phyloP scores from a whole-genome alignment of 768 basidiomycete genomes.

The Suillus subalutaceus region DNA sequence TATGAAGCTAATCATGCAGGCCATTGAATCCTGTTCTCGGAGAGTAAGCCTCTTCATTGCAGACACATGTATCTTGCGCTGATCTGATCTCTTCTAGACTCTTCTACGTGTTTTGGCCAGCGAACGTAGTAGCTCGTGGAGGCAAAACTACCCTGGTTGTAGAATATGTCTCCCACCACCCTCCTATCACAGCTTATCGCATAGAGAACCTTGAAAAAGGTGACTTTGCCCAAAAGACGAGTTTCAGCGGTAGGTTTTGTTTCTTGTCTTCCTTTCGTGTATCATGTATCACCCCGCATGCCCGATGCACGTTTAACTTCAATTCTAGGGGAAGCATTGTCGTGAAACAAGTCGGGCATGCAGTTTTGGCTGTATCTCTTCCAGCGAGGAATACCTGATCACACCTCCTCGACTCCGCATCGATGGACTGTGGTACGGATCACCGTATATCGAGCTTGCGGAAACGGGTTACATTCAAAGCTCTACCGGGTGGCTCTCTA shows the following conservation, averaged over 20 bases:
- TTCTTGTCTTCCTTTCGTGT: not conserved
- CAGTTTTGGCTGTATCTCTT: conserved; percentile 70
- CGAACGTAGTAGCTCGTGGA: conserved; percentile 55
- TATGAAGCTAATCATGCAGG: conserved; percentile 41
- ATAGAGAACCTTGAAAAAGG: conserved; percentile 83
- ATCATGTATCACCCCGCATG: not conserved
- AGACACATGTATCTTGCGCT: not conserved
- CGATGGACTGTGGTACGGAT: conserved; percentile 90
- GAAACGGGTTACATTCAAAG: conserved; percentile 81
- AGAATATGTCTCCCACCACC: conserved; percentile 97
- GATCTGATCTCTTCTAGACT: conserved; percentile 44
- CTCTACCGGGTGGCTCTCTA: conserved; percentile 60
- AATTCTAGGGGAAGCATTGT: conserved; percentile 65
- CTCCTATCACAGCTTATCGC: conserved; percentile 84
- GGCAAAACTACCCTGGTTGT: conserved; percentile 86
- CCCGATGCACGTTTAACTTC: conserved; percentile 12
- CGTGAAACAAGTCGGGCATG: conserved; percentile 97
- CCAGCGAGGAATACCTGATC: conserved; percentile 80
- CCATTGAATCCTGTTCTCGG: conserved; percentile 96
- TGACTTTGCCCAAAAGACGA: conserved; percentile 86
- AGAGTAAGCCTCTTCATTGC: conserved; percentile 54
- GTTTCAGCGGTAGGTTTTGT: conserved; percentile 67
- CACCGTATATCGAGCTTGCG: conserved; percentile 89
- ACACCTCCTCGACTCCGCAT: conserved; percentile 92
- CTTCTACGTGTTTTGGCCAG: conserved; percentile 91